Percentiles rank a stretch among this genome's conserved stretches.
phyloP scores from a whole-genome alignment of 2,329 filamentous ascomycete genomes.

The Ascochyta pisi region DNA sequence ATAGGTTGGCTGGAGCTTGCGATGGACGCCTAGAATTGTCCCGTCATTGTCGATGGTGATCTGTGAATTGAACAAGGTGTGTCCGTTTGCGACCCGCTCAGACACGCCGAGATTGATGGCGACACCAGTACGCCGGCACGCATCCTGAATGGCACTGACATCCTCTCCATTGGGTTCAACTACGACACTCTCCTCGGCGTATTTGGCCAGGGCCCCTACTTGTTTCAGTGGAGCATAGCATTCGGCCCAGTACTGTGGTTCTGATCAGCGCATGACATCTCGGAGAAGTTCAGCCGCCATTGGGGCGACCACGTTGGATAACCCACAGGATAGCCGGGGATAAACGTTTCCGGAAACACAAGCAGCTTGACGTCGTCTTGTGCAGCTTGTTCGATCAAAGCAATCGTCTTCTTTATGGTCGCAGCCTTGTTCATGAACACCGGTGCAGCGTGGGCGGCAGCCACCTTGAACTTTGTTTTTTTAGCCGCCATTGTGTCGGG shows the following conservation, averaged over 20 bases:
- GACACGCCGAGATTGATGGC: constrained; percentile 46
- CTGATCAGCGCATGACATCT: constrained; percentile 16
- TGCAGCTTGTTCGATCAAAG: constrained; percentile 45
- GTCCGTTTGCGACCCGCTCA: constrained; percentile 42
- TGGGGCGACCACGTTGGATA: neutral
- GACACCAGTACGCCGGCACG: constrained; percentile 41
- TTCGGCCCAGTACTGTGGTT: constrained; percentile 43
- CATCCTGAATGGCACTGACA: constrained; percentile 40
- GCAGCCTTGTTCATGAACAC: constrained; percentile 49
- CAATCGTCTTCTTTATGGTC: constrained; percentile 43
- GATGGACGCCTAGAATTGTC: constrained; percentile 46
- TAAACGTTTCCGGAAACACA: constrained; percentile 48
- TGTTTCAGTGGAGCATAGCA: constrained; percentile 48
- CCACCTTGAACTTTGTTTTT: constrained; percentile 43
- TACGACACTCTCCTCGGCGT: constrained; percentile 46
- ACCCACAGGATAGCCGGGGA: constrained; percentile 47
- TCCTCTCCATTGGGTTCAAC: constrained; percentile 42
- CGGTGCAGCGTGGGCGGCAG: constrained; percentile 48
- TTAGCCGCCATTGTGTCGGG: constrained; percentile 26
- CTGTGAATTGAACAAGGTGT: constrained; percentile 48
- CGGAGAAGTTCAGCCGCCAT: constrained; percentile 1
- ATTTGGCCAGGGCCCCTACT: constrained; percentile 41
- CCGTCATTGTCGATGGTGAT: constrained; percentile 45
- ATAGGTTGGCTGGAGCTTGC: constrained; percentile 49
- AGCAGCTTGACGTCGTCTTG: constrained; percentile 40